Conservation (phyloP, 768 basidiomycete species). For the Macrolepiota fuliginosa region DNA sequence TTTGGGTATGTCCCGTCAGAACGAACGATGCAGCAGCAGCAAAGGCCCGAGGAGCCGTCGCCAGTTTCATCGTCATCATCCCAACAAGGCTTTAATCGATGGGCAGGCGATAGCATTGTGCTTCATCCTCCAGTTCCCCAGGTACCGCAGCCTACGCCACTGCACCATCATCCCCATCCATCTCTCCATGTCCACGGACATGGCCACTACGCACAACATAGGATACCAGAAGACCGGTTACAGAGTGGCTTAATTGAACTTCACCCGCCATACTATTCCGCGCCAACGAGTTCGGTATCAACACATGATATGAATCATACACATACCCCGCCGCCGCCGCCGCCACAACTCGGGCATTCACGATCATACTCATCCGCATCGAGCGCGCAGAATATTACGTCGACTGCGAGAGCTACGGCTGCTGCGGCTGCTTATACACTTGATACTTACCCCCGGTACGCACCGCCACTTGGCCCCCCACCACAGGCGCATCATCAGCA, state of each 20-base stretch:
- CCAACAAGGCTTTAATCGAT: neutral
- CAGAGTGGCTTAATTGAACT: neutral
- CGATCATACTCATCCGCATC: neutral
- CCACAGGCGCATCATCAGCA: neutral
- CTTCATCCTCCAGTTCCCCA: slow-evolving; percentile 2
- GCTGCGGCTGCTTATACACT: neutral
- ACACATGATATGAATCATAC: neutral
- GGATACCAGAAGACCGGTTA: neutral
- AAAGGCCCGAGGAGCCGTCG: neutral
- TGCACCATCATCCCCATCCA: neutral
- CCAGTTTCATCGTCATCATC: slow-evolving; percentile 11
- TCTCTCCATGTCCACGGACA: neutral
- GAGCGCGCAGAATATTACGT: too few relatives aligned
- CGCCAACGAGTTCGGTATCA: neutral
- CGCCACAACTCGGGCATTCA: neutral
- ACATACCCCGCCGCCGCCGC: neutral
- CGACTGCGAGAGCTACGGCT: too few relatives aligned
- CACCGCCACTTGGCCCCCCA: slow-evolving; percentile 11
- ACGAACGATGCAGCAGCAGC: slow-evolving; percentile 1
- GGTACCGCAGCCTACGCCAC: neutral
- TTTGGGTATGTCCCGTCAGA: slow-evolving; percentile 1
- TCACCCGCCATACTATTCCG: slow-evolving; percentile 6
- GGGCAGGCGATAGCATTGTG: slow-evolving; percentile 9
- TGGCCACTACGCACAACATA: neutral
- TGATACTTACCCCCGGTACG: slow-evolving; percentile 2